A percentile compares a stretch with the other conserved stretches of the same genome.
Conservation (phyloP, 2,329 filamentous ascomycete genomes). For the Harringtonia aguacate region DNA sequence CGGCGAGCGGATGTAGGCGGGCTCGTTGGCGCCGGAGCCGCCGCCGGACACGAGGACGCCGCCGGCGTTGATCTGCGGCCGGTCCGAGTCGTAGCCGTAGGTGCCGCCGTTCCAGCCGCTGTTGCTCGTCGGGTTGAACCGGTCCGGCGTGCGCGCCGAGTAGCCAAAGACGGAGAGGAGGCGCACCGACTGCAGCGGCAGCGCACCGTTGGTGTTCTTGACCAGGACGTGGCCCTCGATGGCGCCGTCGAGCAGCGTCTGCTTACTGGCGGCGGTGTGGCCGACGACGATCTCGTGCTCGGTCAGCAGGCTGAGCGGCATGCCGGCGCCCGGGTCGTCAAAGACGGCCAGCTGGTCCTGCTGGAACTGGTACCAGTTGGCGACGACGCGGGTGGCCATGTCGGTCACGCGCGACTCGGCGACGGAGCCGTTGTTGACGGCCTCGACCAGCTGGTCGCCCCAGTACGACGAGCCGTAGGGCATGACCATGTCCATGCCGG, state of each 20-base stretch:
- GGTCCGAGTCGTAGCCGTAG: not conserved
- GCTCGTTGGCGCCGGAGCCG: conserved; percentile 36
- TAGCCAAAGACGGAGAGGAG: conserved; percentile 49
- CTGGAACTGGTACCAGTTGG: conserved; percentile 46
- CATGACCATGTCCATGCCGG: conserved; percentile 65
- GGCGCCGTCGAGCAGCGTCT: conserved; percentile 36
- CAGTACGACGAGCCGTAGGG: conserved; percentile 31
- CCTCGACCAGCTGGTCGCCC: conserved; percentile 57
- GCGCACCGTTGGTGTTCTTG: conserved; percentile 55
- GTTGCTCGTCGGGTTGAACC: conserved; percentile 8
- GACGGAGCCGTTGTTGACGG: conserved; percentile 64
- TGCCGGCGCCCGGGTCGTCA: conserved; percentile 35
- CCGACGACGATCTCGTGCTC: conserved; percentile 37
- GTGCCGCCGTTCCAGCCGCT: not conserved
- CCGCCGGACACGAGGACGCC: conserved; percentile 41
- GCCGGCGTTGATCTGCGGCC: conserved; percentile 29
- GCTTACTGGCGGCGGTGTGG: conserved; percentile 32
- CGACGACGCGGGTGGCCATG: conserved; percentile 31
- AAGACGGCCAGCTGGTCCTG: conserved; percentile 30
- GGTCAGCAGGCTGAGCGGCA: conserved; percentile 47
- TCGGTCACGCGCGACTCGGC: conserved; percentile 62
- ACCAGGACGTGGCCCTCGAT: conserved; percentile 59
- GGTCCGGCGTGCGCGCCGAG: conserved; percentile 42
- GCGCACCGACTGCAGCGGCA: conserved; percentile 51
- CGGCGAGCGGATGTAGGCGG: conserved; percentile 28